phyloP scores from a whole-genome alignment of 441 rosid genomes.

The Populus trichocarpa region DNA sequence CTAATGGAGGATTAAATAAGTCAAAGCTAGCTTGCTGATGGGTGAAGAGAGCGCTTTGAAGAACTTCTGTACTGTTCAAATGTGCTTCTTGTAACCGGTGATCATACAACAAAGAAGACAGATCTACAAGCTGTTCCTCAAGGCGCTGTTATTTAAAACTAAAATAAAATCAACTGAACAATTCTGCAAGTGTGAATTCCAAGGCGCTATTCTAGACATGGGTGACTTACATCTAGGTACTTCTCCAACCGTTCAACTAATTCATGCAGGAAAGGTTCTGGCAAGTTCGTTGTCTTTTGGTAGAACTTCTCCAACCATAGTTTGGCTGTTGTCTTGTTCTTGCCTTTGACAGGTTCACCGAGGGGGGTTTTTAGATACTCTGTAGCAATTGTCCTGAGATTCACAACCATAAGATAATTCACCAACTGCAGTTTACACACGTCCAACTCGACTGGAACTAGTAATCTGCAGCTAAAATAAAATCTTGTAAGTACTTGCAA shows the following conservation, averaged over 20 bases:
- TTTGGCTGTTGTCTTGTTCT: constrained; percentile 76
- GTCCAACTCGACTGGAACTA: no score
- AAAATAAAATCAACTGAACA: not conserved
- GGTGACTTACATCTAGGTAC: constrained; percentile 77
- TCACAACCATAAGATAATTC: no score
- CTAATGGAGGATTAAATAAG: not conserved
- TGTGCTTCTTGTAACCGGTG: constrained; percentile 85
- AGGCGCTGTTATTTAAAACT: constrained; percentile 46
- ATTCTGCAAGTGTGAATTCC: not conserved
- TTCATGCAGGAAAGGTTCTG: constrained; percentile 98
- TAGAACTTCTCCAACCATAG: constrained; percentile 95
- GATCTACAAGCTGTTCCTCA: constrained; percentile 91
- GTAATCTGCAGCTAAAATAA: no score
- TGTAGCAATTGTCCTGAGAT: constrained; percentile 41
- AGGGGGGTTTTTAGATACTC: constrained; percentile 87
- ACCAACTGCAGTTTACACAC: no score
- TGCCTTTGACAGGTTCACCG: constrained; percentile 90
- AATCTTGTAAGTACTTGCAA: no score
- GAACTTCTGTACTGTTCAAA: constrained; percentile 84
- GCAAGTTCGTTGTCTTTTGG: constrained; percentile 82
- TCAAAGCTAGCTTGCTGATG: constrained; percentile 59
- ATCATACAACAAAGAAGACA: constrained; percentile 84
- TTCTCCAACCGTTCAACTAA: constrained; percentile 88
- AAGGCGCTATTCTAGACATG: not conserved
- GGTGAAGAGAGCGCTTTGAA: constrained; percentile 81